These are phyloP conservation scores for Pyrus pyrifolia DNA, from an alignment of 306 rosid species.

Conservation along the genomic window DNA sequence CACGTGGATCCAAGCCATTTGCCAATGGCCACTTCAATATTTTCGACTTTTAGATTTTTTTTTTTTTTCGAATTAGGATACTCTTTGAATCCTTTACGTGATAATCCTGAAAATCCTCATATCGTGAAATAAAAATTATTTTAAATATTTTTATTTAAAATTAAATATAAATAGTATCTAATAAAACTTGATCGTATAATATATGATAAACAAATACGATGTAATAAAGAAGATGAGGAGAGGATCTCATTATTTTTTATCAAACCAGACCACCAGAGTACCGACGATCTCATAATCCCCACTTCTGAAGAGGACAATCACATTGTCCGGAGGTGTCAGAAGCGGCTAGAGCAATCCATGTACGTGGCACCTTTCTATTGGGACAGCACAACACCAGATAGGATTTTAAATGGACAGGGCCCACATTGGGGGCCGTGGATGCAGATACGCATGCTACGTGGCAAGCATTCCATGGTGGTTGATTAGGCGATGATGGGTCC, in stretches of 20 bases:
- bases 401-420: neutral
- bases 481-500: conserved; percentile 8
- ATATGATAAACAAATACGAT: fast-evolving
- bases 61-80: neutral
- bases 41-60: neutral
- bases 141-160: too few relatives aligned
- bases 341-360: neutral
- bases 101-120: too few relatives aligned
- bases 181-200: too few relatives aligned
- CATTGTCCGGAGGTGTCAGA: neutral
- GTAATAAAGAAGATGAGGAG: too few relatives aligned
- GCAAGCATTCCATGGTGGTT: conserved; percentile 4
- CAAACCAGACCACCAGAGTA: neutral
- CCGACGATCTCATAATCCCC: neutral
- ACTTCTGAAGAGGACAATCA: neutral
- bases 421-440: neutral
- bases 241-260: too few relatives aligned
- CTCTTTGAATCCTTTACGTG: too few relatives aligned
- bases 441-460: conserved; percentile 17
- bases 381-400: conserved; percentile 1
- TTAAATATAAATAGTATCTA: fast-evolving
- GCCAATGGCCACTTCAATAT: too few relatives aligned
- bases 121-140: fast-evolving
- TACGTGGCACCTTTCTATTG: conserved; percentile 5
- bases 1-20: neutral